These are phyloP conservation scores for Guyanaporus albipodus DNA, from an alignment of 768 basidiomycete species.

Conservation along the genomic window DNA sequence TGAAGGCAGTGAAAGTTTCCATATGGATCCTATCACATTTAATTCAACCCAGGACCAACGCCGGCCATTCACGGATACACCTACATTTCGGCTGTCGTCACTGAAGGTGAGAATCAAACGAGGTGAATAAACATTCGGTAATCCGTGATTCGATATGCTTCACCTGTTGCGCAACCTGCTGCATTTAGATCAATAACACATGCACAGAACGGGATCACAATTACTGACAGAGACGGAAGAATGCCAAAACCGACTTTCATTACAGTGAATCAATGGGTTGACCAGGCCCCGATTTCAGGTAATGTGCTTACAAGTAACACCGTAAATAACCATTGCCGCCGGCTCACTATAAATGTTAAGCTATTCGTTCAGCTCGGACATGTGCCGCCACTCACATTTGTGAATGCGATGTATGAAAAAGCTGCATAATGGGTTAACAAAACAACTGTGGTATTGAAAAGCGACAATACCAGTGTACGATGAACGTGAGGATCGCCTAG, in stretches of 20 bases:
- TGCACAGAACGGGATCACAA: not conserved
- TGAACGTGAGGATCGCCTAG: slow-evolving; percentile 46
- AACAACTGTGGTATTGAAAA: not conserved
- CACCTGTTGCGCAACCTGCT: slow-evolving; percentile 36
- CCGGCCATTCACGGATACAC: not conserved
- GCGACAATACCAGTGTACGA: slow-evolving; percentile 45
- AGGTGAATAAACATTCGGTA: slow-evolving; percentile 13
- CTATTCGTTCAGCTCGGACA: not conserved
- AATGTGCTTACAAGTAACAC: slow-evolving; percentile 30
- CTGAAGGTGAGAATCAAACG: slow-evolving; percentile 16
- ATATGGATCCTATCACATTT: slow-evolving; percentile 21
- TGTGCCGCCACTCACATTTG: slow-evolving; percentile 5
- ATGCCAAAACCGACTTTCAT: slow-evolving; percentile 26
- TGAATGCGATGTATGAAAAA: slow-evolving; percentile 14
- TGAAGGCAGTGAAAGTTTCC: slow-evolving; percentile 25
- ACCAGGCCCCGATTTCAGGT: not conserved
- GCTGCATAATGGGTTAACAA: not conserved
- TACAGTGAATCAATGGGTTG: not conserved
- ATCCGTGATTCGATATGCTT: not conserved
- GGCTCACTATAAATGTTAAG: slow-evolving; percentile 23
- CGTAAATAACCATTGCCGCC: slow-evolving; percentile 29
- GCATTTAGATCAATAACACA: not conserved
- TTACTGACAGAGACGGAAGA: slow-evolving; percentile 31
- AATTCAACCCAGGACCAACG: not conserved
- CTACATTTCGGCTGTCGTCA: slow-evolving; percentile 32